These are phyloP conservation scores for Cyberlindnera nakhonratchasimensis DNA, from an alignment of 805 yeast genomes.

Conservation along the genomic window DNA sequence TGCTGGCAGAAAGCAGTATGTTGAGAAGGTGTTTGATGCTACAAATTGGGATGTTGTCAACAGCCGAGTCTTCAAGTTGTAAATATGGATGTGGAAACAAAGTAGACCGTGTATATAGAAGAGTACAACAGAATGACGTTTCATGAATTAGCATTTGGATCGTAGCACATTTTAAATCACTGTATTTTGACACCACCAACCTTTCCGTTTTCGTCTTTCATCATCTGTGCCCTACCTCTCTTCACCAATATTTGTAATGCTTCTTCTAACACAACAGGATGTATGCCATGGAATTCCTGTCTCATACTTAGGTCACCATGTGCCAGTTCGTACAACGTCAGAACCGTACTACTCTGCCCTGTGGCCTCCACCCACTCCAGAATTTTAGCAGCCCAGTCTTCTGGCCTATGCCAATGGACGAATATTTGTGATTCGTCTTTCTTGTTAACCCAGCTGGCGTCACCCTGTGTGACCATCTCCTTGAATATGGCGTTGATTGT, in stretches of 20 bases:
- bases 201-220: constrained; percentile 62
- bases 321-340: constrained; percentile 79
- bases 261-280: constrained; percentile 47
- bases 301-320: constrained; percentile 55
- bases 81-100: neutral
- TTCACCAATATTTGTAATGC: constrained; percentile 58
- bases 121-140: constrained; percentile 1
- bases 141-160: constrained; percentile 1
- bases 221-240: constrained; percentile 67
- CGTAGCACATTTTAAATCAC: constrained; percentile 21
- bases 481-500: constrained; percentile 54
- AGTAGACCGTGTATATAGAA: neutral
- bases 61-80: constrained; percentile 33
- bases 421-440: constrained; percentile 35
- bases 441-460: constrained; percentile 52
- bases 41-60: constrained; percentile 81
- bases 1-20: constrained; percentile 63
- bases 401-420: constrained; percentile 66
- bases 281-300: constrained; percentile 63
- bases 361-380: constrained; percentile 70
- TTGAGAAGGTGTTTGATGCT: constrained; percentile 71
- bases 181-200: constrained; percentile 78
- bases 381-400: constrained; percentile 63
- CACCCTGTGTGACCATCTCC: constrained; percentile 50
- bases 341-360: constrained; percentile 72